Evolutionary conservation across 768 basidiomycete genomes (phyloP).

Genomic region (Serpula lacrymans): DNA sequence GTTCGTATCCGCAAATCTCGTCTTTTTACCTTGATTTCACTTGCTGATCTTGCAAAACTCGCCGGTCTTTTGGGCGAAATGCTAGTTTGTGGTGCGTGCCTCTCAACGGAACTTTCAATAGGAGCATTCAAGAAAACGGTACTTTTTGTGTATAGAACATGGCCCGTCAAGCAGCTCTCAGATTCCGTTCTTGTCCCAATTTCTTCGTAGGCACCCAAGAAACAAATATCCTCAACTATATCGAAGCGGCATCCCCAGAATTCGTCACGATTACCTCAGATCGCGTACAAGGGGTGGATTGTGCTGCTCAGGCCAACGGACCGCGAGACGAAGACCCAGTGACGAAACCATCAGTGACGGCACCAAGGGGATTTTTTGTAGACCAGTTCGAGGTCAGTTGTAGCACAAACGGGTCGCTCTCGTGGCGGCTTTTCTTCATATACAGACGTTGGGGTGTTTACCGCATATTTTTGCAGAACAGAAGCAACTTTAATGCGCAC

Average conservation of each 20-base stretch:
- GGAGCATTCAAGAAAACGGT: no score
- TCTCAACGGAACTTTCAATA: background rate
- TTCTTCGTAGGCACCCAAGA: no score
- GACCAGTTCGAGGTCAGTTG: slow-evolving; percentile 83
- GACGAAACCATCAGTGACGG: slow-evolving; percentile 36
- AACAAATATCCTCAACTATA: slow-evolving; percentile 10
- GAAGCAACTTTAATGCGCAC: slow-evolving; percentile 88
- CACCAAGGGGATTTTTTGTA: slow-evolving; percentile 85
- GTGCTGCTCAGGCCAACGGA: slow-evolving; percentile 31
- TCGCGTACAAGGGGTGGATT: slow-evolving; percentile 35
- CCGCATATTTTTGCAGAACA: no score
- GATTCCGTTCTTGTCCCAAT: no score
- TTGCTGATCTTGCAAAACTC: slow-evolving; percentile 9
- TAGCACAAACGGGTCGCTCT: background rate
- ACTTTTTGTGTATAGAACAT: slow-evolving; percentile 82
- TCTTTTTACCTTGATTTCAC: no score
- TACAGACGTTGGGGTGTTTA: no score
- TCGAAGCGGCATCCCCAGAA: slow-evolving; percentile 32
- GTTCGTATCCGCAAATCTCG: slow-evolving; percentile 33
- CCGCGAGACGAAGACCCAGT: slow-evolving; percentile 40
- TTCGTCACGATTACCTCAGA: slow-evolving; percentile 52
- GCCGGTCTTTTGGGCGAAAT: slow-evolving; percentile 9
- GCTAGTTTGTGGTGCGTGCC: background rate
- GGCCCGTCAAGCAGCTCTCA: slow-evolving; percentile 71
- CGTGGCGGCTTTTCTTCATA: no score